Evolutionary conservation across 2,329 filamentous ascomycete genomes (phyloP).

Genomic region (Cytospora chrysosperma): DNA sequence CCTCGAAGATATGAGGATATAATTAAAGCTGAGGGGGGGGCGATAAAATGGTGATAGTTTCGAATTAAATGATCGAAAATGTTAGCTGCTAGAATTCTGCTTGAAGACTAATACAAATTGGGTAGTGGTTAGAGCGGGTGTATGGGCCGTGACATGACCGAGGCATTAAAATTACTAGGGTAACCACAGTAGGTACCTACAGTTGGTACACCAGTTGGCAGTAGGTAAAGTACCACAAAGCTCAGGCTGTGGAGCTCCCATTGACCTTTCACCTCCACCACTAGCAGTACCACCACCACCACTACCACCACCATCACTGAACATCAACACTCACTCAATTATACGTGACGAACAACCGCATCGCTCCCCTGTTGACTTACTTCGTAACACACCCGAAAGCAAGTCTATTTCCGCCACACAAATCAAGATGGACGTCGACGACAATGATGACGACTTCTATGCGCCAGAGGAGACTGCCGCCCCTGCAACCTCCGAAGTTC

Average conservation of each 20-base stretch:
- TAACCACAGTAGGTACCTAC: too few relatives aligned
- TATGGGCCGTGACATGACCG: background rate
- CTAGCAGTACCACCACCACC: too few relatives aligned
- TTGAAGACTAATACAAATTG: background rate
- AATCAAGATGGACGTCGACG: slow-evolving; percentile 62
- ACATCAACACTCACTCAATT: background rate
- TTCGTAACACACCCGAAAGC: background rate
- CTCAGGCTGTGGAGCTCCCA: background rate
- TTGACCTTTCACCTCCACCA: background rate
- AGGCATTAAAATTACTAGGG: too few relatives aligned
- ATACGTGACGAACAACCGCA: background rate
- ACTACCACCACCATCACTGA: background rate
- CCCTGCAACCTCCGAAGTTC: slow-evolving; percentile 31
- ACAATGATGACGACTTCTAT: slow-evolving; percentile 65
- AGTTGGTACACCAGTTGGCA: too few relatives aligned
- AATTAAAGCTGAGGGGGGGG: background rate
- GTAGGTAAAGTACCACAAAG: too few relatives aligned
- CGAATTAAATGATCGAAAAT: too few relatives aligned
- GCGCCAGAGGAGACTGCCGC: slow-evolving; percentile 55
- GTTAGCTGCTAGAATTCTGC: background rate
- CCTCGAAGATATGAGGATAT: background rate
- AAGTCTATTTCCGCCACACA: background rate
- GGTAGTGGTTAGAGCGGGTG: background rate
- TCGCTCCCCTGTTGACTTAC: background rate
- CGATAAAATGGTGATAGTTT: background rate